Evolutionary conservation across 352 stramenopile species (phyloP), one percentile per base, ranked within the genome.

Genomic region (Phytophthora podocarpi): DNA sequence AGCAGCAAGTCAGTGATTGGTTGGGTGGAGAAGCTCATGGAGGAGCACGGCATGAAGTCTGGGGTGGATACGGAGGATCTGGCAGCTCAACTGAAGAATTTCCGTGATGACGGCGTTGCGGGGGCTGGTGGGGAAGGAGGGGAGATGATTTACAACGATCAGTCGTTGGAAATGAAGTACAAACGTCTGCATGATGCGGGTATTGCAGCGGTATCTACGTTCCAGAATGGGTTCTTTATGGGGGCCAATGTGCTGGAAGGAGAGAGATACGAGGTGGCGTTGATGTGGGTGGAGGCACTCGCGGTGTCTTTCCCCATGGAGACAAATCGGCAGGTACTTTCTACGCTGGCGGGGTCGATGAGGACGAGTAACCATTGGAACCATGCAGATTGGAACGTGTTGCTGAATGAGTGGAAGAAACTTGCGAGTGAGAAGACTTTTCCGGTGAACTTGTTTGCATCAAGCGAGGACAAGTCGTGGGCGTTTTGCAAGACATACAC

Each of bases 201-300:
- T 1, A 77, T 80, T 20, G 79, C 87, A 12, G 75, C 80, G 0
- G 52, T 89, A 16, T 88, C 85, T 55, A 89, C 78, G 13, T 72
- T 95, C 31, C 76, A 95, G 45, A 87, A 82, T 20, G 78, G 76
- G 9, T 85, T 95, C 35, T 93, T 93, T 53, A 72, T 89, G 37
- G 87, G 85, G 34, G 66, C 59, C 1, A 78, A 67, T 34, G 62
- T 85, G 27, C 67, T 94, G 16, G 78, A 92, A 41, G 82, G 74
- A 32, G 74, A 87, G 51, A 73, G 81, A 18, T 92, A 89, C 43
- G 65, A 78, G 10, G 85, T 72, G 0, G 86, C 84, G 16, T 36
- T 91, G 26, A 70, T 72, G 56, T 95, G 82, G 83, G 63, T 93
- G 34, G 57, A 77, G 40, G 79, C 86, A 15, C 66, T 94, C 16